Percentiles rank a stretch among this genome's conserved stretches.
Conservation (phyloP, 192 early-diverging fungal genomes). For the Podila epigama region DNA sequence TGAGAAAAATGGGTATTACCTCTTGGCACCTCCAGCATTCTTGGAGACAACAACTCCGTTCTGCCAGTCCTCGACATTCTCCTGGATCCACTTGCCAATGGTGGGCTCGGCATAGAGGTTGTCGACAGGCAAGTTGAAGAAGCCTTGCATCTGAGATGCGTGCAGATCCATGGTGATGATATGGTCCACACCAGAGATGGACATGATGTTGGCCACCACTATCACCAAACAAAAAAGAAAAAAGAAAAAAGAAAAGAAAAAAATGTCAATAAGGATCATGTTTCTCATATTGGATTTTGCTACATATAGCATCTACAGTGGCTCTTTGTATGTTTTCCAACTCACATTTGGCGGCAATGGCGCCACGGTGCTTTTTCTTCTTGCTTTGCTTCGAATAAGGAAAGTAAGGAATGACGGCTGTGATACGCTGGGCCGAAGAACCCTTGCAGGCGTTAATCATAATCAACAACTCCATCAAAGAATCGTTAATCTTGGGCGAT, state of each 20-base stretch:
- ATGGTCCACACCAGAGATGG: conserved; percentile 95
- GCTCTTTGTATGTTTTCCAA: no score
- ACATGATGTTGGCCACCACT: conserved; percentile 95
- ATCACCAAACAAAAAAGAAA: neutral
- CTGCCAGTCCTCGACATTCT: conserved; percentile 71
- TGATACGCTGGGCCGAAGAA: conserved; percentile 89
- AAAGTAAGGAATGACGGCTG: conserved; percentile 96
- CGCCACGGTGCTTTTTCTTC: conserved; percentile 97
- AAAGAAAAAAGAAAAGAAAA: neutral
- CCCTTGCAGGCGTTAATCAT: conserved; percentile 97
- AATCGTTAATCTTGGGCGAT: conserved; percentile 83
- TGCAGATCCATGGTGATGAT: conserved; percentile 99
- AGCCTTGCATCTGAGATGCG: conserved; percentile 93
- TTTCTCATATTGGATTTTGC: neutral
- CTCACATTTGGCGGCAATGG: conserved; percentile 92
- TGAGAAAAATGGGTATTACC: conserved; percentile 51
- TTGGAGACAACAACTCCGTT: conserved; percentile 90
- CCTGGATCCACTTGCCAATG: conserved; percentile 86
- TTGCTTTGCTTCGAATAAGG: conserved; percentile 98
- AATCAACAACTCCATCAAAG: conserved; percentile 97
- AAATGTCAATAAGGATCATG: neutral
- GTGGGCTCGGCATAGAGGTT: conserved; percentile 94
- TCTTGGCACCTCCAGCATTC: conserved; percentile 96
- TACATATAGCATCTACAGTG: no score
- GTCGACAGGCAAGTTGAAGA: conserved; percentile 94